phyloP scores from a whole-genome alignment of 2,329 filamentous ascomycete species.

The Lojkania enalia region DNA sequence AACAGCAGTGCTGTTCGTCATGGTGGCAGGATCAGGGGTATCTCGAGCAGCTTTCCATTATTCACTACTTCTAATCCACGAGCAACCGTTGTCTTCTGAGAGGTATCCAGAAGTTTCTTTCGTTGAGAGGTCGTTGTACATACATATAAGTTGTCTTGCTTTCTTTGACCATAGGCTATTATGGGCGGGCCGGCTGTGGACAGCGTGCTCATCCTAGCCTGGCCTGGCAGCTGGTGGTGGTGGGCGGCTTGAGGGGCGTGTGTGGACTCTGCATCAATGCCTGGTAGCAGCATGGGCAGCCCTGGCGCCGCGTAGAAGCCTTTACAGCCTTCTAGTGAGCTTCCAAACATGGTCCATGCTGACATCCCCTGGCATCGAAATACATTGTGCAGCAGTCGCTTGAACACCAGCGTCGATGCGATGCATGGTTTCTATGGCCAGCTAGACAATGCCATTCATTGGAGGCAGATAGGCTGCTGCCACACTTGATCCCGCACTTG shows the following conservation, averaged over 20 bases:
- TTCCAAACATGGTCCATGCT: conserved; percentile 25
- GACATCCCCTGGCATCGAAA: conserved; percentile 10
- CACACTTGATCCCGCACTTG: background rate
- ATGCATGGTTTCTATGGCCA: conserved; percentile 1
- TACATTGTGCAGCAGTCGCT: conserved; percentile 11
- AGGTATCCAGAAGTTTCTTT: too few species aligned
- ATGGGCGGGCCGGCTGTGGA: conserved; percentile 13
- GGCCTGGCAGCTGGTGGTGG: background rate
- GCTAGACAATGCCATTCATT: too few species aligned
- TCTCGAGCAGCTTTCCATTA: background rate
- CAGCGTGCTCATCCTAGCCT: background rate
- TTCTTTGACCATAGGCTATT: conserved; percentile 28
- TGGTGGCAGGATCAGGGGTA: conserved; percentile 13
- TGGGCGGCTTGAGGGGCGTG: conserved; percentile 10
- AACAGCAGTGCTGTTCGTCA: conserved; percentile 7
- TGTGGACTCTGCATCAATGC: conserved; percentile 5
- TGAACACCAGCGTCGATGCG: conserved; percentile 8
- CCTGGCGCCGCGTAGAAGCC: conserved; percentile 18
- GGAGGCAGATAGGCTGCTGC: background rate
- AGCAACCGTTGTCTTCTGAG: too few species aligned
- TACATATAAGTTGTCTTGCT: too few species aligned
- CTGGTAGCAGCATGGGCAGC: conserved; percentile 16
- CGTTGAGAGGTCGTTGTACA: too few species aligned
- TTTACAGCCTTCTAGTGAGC: conserved; percentile 24
- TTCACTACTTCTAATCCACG: too few species aligned